phyloP scores from a whole-genome alignment of 768 basidiomycete species.

The Boletales sp. region DNA sequence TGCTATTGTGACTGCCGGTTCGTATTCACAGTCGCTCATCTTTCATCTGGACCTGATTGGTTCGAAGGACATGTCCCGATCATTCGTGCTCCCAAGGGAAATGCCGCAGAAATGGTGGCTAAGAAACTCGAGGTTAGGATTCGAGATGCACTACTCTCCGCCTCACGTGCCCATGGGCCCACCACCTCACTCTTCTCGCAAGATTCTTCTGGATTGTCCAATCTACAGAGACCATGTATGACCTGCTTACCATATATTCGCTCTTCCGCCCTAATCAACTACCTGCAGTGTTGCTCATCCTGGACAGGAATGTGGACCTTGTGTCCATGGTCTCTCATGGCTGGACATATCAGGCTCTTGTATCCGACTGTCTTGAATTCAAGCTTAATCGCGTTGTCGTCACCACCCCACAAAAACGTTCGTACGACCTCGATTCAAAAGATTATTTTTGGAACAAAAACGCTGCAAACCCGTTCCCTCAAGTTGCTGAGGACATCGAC shows the following conservation, averaged over 20 bases:
- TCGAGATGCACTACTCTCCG: slow-evolving; percentile 74
- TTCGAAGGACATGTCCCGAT: slow-evolving; percentile 84
- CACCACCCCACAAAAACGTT: slow-evolving; percentile 65
- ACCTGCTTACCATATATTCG: slow-evolving; percentile 6
- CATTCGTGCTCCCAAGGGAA: slow-evolving; percentile 91
- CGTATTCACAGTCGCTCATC: slow-evolving; percentile 16
- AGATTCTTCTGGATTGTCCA: slow-evolving; percentile 80
- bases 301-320: slow-evolving; percentile 94
- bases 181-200: slow-evolving; percentile 69
- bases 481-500: slow-evolving; percentile 98
- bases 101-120: slow-evolving; percentile 99
- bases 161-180: slow-evolving; percentile 56
- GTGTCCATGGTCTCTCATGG: slow-evolving; percentile 93
- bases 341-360: slow-evolving; percentile 98
- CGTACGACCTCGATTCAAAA: slow-evolving; percentile 95
- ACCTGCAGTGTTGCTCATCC: slow-evolving; percentile 76
- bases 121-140: slow-evolving; percentile 92
- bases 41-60: neutral
- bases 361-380: slow-evolving; percentile 97
- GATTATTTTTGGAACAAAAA: slow-evolving; percentile 99
- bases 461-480: slow-evolving; percentile 93
- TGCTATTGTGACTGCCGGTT: slow-evolving; percentile 84
- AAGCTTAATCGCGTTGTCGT: slow-evolving; percentile 94
- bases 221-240: slow-evolving; percentile 83
- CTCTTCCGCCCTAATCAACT: slow-evolving; percentile 6